phyloP scores from a whole-genome alignment of 2,329 filamentous ascomycete genomes.

The Cordyceps tenuipes region DNA sequence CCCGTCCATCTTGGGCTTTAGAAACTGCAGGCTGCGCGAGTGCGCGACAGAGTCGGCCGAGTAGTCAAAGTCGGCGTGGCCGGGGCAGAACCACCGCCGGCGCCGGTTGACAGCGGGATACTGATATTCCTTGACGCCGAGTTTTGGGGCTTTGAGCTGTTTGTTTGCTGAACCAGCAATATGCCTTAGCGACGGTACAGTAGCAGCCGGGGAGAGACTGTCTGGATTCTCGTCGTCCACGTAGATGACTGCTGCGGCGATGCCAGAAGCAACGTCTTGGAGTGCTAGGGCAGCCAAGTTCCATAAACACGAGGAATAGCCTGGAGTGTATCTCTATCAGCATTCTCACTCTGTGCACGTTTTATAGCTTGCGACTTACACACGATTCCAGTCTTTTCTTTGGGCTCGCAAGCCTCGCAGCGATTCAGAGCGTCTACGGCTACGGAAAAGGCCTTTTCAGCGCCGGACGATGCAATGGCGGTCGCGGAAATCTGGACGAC shows the following conservation, averaged over 20 bases:
- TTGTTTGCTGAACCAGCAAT: neutral
- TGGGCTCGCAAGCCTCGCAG: neutral
- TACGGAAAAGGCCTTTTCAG: neutral
- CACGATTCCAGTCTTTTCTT: neutral
- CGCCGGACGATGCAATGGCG: neutral
- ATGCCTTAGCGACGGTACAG: neutral
- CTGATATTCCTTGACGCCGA: neutral
- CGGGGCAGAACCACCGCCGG: neutral
- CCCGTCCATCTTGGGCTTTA: conserved; percentile 55
- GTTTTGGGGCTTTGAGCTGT: neutral
- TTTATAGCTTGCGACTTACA: neutral
- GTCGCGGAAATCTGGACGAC: conserved; percentile 17
- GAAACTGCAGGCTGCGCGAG: conserved; percentile 53
- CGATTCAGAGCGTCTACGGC: neutral
- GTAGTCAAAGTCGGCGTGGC: neutral
- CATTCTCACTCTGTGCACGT: neutral
- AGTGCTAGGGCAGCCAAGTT: neutral
- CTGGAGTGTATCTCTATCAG: neutral
- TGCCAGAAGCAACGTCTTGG: no score
- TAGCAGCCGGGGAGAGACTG: neutral
- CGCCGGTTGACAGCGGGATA: neutral
- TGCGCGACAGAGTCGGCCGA: conserved; percentile 39
- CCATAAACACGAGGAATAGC: neutral
- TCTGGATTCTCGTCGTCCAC: neutral
- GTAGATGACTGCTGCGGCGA: neutral